These are phyloP conservation scores for Chlamydomonas sphaeroides DNA, from an alignment of 139 green algal genomes.

Conservation along the genomic window DNA sequence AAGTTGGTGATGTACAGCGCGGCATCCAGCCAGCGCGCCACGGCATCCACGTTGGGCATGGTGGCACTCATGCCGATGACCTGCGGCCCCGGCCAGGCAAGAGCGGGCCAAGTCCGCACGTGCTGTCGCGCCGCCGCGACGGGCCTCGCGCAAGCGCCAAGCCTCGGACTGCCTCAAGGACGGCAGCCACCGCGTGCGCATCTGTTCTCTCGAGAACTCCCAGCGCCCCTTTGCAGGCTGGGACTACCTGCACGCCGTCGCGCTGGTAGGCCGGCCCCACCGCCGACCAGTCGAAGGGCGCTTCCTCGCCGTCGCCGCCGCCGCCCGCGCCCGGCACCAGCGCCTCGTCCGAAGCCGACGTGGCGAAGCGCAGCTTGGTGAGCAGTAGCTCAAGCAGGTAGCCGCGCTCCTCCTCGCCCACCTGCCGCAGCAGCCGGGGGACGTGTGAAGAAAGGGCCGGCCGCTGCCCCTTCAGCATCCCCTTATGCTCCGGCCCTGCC, in stretches of 20 bases:
- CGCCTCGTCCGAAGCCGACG: neutral
- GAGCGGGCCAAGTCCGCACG: too few species aligned
- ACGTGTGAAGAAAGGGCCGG: too few species aligned
- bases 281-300: slow-evolving; percentile 21
- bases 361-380: slow-evolving; percentile 91
- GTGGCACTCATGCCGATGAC: slow-evolving; percentile 97
- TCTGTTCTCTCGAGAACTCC: too few species aligned
- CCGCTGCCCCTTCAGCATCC: too few species aligned
- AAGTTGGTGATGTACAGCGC: slow-evolving; percentile 86
- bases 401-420: slow-evolving; percentile 83
- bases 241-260: slow-evolving; percentile 28
- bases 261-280: slow-evolving; percentile 31
- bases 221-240: too few species aligned
- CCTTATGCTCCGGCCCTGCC: too few species aligned
- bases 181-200: too few species aligned
- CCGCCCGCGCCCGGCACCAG: neutral
- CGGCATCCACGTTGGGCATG: slow-evolving; percentile 84
- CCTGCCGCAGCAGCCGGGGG: too few species aligned
- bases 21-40: slow-evolving; percentile 91
- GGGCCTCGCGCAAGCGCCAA: too few species aligned
- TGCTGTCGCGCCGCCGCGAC: too few species aligned
- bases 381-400: slow-evolving; percentile 97
- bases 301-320: neutral
- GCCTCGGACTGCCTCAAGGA: too few species aligned
- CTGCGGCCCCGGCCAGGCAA: too few species aligned